Base-by-base conservation (phyloP, 2,329 filamentous ascomycete species). In the Sarocladium oryzae region DNA sequence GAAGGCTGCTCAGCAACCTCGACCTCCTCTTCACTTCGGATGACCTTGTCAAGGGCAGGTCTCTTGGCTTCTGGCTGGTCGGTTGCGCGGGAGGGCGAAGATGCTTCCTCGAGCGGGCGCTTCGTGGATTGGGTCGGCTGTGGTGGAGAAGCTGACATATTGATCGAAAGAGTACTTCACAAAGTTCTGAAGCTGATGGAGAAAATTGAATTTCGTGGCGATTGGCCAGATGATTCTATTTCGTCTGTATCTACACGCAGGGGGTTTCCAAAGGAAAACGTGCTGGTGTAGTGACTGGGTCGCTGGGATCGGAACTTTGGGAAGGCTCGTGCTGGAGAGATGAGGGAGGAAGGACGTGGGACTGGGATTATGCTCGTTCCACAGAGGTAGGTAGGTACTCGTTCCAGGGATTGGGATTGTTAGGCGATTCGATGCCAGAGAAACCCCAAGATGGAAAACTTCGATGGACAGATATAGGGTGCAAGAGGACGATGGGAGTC, bases 61-160 rank as follows among this genome's bases (percentile, higher is more conserved):
- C 93, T 88, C 76, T 99, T 99, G 56, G 93, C 93, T 61, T 99
- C 93, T 51, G 95, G 93, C 67, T 96, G 91, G 63, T 97, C 93
- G 66, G 82, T 89, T 35, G 87, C 86, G 56, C 88, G 88, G 28
- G 90, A 95, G 32, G 93, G 93, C 9, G 93, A 99, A 16, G 93
- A 97, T 10, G 92, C 88, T 66, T 97, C 93, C 77, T 99, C 93
- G 58, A 99, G 83, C 55, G 93, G 93, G 64, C 93, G 90, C 81
- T 99, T 99, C 56, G 81, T 76, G 61, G 82, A 85, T 65, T 88
- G 82, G 53, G 84, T 86, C 49, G 82, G 81, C 55, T 77, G 76
- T 56, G 76, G 71, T 26, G 81, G 82, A 58, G 81, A 89, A 56
- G 85, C 79, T 73, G 87, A 90, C 87, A 91, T 91, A 61, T 69